A percentile compares a stretch with the other conserved stretches of the same genome.
These are phyloP conservation scores for Mycogone perniciosa DNA, from an alignment of 2,329 filamentous ascomycete species.

Conservation along the genomic window DNA sequence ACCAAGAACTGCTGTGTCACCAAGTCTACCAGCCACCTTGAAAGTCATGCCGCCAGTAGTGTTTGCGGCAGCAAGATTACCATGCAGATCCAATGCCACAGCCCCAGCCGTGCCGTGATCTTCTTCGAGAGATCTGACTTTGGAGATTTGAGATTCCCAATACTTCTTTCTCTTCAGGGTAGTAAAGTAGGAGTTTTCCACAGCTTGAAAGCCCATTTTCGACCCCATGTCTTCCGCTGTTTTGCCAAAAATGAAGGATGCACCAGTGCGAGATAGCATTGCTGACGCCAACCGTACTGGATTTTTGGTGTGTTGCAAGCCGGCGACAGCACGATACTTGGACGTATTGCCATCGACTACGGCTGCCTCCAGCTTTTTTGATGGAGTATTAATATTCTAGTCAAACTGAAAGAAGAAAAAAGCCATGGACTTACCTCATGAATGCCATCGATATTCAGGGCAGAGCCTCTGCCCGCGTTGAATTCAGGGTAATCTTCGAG, in stretches of 20 bases:
- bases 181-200: background rate
- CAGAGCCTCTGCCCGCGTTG: background rate
- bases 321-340: background rate
- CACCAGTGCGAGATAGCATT: no score
- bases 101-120: background rate
- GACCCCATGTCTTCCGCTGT: background rate
- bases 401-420: no score
- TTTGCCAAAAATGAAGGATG: no score
- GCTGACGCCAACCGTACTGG: background rate
- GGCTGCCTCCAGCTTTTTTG: background rate
- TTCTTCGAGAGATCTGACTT: background rate
- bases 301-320: background rate
- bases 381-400: no score
- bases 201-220: background rate
- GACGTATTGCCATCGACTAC: background rate
- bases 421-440: no score
- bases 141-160: background rate
- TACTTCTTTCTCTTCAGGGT: background rate
- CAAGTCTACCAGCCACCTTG: background rate
- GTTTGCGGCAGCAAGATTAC: background rate
- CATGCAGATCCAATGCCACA: background rate
- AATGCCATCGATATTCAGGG: background rate
- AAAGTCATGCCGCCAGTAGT: slow-evolving; percentile 1
- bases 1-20: background rate
- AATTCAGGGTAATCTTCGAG: background rate